Evolutionary conservation across 208 protist species (phyloP), one percentile per base, ranked within the genome.

Genomic region (Leishmania mexicana): DNA sequence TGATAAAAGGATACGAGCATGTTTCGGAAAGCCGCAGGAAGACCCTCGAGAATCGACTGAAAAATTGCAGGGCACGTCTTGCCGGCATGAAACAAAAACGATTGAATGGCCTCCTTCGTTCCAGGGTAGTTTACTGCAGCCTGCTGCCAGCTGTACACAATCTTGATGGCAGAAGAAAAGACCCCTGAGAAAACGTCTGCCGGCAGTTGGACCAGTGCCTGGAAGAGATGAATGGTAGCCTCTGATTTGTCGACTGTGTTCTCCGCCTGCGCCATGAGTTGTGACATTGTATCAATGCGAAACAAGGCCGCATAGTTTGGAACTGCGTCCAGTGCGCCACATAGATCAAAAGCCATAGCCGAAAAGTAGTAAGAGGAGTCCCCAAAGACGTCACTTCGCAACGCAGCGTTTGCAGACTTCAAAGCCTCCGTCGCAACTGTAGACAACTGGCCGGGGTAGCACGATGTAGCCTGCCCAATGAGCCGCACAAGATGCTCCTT

Each of bases 131-230:
- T 83, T 42, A 54, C 28, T 1, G 83, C 38, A 47, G 83, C 83
- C 65, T 85, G 83, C 65, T 85, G 83, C 93, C 93, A 96, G 78
- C 93, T 96, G 77, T 88, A 93, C n/a, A 94, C 79, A 24, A 96
- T 72, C 57, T 88, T 84, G 70, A 96, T 83, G 24, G 86, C 81
- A 64, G 82, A 54, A 35, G 88, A 86, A 51, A 94, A 54, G 15
- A 90, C 67, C 15, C 40, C 82, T 15, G 80, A 60, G 38, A 93
- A 85, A 58, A 85, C 60, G 45, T 90, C 87, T 62, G 86, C 79
- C 42, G 77, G 53, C 21, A 78, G 54, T n/a, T 85, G 83, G 7
- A 73, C 65, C 2, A 95, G 74, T 65, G 90, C 91, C 58, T 89
- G 84, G 49, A 87, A 86, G n/a, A 96, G 67, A 40, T 85, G 80